Conservation (phyloP, 108 stramenopile species). For the Cylindrotheca fusiformis region DNA sequence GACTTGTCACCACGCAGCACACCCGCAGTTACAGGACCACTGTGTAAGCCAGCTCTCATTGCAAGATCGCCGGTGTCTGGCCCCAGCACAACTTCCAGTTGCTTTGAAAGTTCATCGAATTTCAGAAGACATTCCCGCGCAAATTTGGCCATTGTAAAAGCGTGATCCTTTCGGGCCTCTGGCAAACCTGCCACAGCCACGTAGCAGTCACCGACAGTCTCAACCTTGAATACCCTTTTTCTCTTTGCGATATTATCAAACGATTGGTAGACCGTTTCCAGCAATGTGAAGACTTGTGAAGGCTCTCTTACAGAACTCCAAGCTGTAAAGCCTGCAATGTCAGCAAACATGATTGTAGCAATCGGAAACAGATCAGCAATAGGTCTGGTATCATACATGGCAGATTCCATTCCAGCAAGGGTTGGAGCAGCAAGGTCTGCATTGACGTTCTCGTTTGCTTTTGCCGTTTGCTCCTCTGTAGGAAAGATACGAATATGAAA, state of each 20-base stretch:
- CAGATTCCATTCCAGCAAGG: not conserved
- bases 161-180: conserved; percentile 46
- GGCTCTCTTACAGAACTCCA: conserved; percentile 47
- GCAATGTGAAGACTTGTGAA: conserved; percentile 45
- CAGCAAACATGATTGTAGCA: conserved; percentile 68
- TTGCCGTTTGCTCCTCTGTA: not conserved
- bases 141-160: conserved; percentile 43
- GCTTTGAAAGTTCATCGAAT: conserved; percentile 28
- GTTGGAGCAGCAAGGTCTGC: not conserved
- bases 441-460: not conserved
- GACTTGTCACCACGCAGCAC: conserved; percentile 56
- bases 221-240: conserved; percentile 49
- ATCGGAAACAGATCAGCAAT: conserved; percentile 74
- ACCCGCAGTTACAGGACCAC: conserved; percentile 63
- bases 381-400: conserved; percentile 36
- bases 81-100: conserved; percentile 26
- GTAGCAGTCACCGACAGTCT: conserved; percentile 54
- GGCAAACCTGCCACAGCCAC: conserved; percentile 57
- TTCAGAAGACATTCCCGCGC: conserved; percentile 35
- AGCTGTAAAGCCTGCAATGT: conserved; percentile 49
- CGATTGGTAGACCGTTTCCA: conserved; percentile 48
- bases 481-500: not conserved
- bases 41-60: conserved; percentile 54
- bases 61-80: conserved; percentile 32
- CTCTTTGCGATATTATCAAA: conserved; percentile 46